Evolutionary conservation across 441 rosid species (phyloP).

Genomic region (Populus trichocarpa): DNA sequence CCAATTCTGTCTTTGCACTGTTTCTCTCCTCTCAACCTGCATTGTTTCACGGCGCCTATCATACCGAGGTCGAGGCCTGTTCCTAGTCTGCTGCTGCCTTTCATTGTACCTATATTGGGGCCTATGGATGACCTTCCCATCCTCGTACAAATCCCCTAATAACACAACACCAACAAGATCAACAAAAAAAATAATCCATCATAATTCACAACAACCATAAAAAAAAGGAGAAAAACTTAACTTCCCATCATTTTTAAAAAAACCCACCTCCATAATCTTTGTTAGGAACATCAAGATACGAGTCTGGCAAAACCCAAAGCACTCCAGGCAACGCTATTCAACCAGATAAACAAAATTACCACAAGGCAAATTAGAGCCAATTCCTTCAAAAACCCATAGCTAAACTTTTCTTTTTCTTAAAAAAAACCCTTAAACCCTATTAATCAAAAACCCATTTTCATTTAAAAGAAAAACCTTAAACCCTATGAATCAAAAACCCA

Average conservation of each 20-base stretch:
- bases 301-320: constrained; percentile 95
- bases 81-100: constrained; percentile 49
- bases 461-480: constrained; percentile 1
- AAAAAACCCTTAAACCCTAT: constrained; percentile 1
- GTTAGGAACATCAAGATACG: constrained; percentile 91
- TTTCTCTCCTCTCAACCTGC: constrained; percentile 76
- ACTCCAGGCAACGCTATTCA: constrained; percentile 75
- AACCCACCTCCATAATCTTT: constrained; percentile 92
- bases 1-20: constrained; percentile 32
- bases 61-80: constrained; percentile 61
- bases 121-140: constrained; percentile 88
- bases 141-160: constrained; percentile 74
- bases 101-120: constrained; percentile 70
- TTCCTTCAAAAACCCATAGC: constrained; percentile 4
- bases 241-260: not conserved
- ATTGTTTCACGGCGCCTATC: constrained; percentile 69
- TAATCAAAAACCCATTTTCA: not conserved
- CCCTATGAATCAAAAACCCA: not conserved
- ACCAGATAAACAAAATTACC: constrained; percentile 18
- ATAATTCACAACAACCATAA: not conserved
- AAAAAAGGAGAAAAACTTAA: not conserved
- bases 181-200: not conserved
- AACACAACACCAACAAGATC: constrained; percentile 7
- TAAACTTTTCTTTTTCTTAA: not conserved
- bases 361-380: not conserved